Evolutionary conservation across 2,329 filamentous ascomycete genomes (phyloP), one percentile per base, ranked within the genome.

Genomic region (Colletotrichum limetticola): DNA sequence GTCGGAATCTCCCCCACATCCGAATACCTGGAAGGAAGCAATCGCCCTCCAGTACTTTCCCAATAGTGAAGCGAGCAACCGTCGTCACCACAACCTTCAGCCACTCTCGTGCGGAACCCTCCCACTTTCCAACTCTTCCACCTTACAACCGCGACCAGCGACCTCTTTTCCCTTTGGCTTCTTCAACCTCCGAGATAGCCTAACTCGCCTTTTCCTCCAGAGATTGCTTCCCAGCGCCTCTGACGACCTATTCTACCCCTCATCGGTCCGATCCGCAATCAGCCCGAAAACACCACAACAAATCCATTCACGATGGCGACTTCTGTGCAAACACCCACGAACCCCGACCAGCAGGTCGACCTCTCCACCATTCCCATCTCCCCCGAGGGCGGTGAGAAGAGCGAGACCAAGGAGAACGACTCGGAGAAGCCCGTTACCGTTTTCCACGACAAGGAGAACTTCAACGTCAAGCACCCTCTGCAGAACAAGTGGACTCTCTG

Each of bases 401-500:
- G 84, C 73, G 83, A 86, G 68, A 83, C 85, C 76, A 86, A 88
- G 67, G 83, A 83, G 68, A 86, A 87, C 68, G 83, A 83, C 66
- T 85, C 86, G 76, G 84, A 84, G 76, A 92, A 95, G 81, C 87
- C 93, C 64, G 89, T 98, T 79, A 99, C 97, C 59, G 96, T 99
- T 78, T 99, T 99, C 87, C 95, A 99, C 83, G 95, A 98, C 86
- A 93, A 97, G 78, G 94, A 98, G 77, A 98, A 99, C 89, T 99
- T 99, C 91, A 99, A 97, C 80, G 97, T 99, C 85, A 99, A 98
- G 90, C 97, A 99, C 84, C 96, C 95, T 77, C 90, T 99, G 74
- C 95, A 97, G 90, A 94, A 98, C 88, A 93, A 94, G 82, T 99
- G 97, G 97, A 98, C 97, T 72, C 89, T 99, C 69, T 99, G 97